These are phyloP conservation scores for Chlamydomonas schloesseri DNA, from an alignment of 139 green algal species.

Conservation along the genomic window DNA sequence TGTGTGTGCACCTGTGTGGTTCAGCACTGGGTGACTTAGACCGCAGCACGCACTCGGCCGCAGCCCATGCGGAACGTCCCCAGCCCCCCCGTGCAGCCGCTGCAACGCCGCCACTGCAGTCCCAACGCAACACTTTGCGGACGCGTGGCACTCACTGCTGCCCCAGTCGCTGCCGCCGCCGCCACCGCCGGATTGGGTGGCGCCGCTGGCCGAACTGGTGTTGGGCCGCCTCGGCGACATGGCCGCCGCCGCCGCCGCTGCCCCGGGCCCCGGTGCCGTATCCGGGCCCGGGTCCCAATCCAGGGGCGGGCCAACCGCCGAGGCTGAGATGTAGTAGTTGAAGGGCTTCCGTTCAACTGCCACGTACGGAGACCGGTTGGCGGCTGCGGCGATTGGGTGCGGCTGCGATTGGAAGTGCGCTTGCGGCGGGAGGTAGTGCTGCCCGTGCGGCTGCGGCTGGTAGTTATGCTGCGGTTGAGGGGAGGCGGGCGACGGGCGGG, in stretches of 20 bases:
- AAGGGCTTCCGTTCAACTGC: not conserved
- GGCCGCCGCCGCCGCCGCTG: not conserved
- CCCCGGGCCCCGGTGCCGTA: too few species aligned
- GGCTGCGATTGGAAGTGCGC: not conserved
- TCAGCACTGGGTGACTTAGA: too few species aligned
- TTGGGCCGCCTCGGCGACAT: not conserved
- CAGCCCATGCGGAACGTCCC: too few species aligned
- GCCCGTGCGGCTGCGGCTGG: not conserved
- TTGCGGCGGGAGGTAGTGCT: not conserved
- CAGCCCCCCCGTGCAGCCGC: too few species aligned
- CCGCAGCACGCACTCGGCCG: too few species aligned
- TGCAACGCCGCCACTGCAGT: too few species aligned
- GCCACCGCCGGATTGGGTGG: not conserved
- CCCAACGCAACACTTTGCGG: too few species aligned
- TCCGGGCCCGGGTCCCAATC: not conserved
- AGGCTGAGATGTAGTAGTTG: constrained; percentile 10
- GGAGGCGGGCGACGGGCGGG: too few species aligned
- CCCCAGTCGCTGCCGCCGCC: not conserved
- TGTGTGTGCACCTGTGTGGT: too few species aligned
- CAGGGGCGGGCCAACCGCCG: constrained; percentile 7
- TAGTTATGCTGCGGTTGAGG: not conserved
- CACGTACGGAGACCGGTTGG: not conserved
- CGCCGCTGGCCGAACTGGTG: not conserved
- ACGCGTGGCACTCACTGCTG: not conserved
- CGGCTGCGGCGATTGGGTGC: too few species aligned